phyloP scores from a whole-genome alignment of 2,329 filamentous ascomycete species.

The Penicillium janthinellum region DNA sequence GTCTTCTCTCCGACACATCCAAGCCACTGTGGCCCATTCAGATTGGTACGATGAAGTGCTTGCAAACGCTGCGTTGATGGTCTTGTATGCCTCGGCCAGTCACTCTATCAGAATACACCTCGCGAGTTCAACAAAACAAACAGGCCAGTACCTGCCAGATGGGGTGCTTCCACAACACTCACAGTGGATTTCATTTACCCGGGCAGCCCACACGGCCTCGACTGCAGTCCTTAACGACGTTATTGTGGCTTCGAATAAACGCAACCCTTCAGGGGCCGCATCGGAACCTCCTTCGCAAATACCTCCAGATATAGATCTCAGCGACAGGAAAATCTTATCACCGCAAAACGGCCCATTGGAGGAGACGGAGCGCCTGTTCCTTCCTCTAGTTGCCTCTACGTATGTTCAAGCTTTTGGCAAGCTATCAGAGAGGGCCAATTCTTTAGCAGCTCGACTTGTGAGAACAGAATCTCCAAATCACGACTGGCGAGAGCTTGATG shows the following conservation, averaged over 20 bases:
- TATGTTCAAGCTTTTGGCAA: background rate
- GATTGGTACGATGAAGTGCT: background rate
- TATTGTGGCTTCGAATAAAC: background rate
- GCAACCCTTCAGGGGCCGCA: background rate
- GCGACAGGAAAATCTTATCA: background rate
- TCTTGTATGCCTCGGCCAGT: background rate
- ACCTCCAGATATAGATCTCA: background rate
- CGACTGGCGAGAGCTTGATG: background rate
- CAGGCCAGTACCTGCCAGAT: constrained; percentile 11
- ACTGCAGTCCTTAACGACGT: constrained; percentile 27
- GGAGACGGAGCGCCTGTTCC: background rate
- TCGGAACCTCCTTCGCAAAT: background rate
- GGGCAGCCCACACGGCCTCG: constrained; percentile 40
- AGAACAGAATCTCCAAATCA: background rate
- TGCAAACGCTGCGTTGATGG: background rate
- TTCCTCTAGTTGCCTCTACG: background rate
- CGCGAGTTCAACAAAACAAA: background rate
- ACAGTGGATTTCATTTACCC: constrained; percentile 44
- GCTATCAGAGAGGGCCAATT: background rate
- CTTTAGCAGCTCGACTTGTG: background rate
- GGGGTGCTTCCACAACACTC: constrained; percentile 37
- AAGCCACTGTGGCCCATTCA: background rate
- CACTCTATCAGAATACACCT: background rate
- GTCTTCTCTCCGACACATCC: background rate
- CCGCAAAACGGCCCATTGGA: background rate